Base-by-base conservation (phyloP, 345 rosid species). In the Populus davidiana region DNA sequence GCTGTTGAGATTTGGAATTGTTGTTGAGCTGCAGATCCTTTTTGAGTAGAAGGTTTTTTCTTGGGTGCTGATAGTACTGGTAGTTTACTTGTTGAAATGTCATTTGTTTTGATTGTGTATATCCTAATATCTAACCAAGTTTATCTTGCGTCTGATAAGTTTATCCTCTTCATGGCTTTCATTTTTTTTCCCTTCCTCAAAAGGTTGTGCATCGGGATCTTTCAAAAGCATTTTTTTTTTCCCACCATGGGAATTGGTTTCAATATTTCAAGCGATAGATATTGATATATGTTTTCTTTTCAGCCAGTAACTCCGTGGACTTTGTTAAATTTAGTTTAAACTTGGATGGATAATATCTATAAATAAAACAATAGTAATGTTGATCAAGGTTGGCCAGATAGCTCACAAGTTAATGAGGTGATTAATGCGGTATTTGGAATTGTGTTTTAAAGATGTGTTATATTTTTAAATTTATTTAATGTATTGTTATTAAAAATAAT, bases 41-140 rank as follows among this genome's bases (percentile, higher is more conserved):
- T 31, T 74, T 31, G 39, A 20, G 16, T 10, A 25, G 61, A 35
- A 54, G 65, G 52, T 47, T 64, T 64, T 41, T 25, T 10, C 64
- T 69, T 20, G 69, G 73, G 61, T 67, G 49, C 77, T 2, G 65
- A 68, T 69, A 59, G 70, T 68, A 17, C 39, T 36, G 16, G 39
- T 49, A 29, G 59, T 52, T 43, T 25, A 7, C 56, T 25, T 35
- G 68, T 77, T 47, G 49, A 29, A 23, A 59, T 29, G 36, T 11
- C 14, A 41, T 31, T 70, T 43, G 63, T 77, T 77, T 68, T 67
- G 66, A 18, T 18, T 49, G 69, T 80, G 78, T 76, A 78, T 35
- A 69, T 49, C 41, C 76, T 67, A n/a, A 36, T 39, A 64, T 68
- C 12, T 69, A 71, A 25, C 41, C 18, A 17, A 38, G 50, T 29